Conservation (phyloP, 768 basidiomycete genomes). For the Clathrus columnatus region DNA sequence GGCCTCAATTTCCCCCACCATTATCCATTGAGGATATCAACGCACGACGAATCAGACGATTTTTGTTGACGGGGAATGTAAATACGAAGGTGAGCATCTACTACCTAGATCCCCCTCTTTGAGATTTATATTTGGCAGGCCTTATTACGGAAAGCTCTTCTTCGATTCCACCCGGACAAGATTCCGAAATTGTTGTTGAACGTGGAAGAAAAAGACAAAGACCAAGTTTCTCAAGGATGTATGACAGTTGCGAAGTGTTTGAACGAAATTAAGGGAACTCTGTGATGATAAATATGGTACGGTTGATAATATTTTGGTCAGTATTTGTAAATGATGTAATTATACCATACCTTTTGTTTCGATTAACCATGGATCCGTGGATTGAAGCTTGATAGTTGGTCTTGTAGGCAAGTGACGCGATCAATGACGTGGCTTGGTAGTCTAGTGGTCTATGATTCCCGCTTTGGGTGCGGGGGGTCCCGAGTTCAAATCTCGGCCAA, state of each 20-base stretch:
- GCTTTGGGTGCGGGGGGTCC: slow-evolving; percentile 13
- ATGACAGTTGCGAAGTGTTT: background rate
- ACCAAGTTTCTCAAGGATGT: background rate
- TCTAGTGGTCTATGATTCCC: slow-evolving; percentile 13
- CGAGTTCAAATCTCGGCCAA: slow-evolving; percentile 13
- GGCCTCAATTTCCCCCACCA: background rate
- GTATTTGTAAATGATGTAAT: background rate
- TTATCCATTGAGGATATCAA: background rate
- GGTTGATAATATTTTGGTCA: background rate
- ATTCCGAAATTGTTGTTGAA: background rate
- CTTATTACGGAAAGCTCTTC: background rate
- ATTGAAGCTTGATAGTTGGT: too few relatives aligned
- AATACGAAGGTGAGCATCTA: background rate
- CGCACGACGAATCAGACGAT: background rate
- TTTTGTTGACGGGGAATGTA: background rate
- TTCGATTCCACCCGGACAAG: background rate
- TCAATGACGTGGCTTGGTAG: slow-evolving; percentile 9
- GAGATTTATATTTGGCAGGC: background rate
- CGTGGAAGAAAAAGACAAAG: background rate
- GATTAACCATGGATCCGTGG: too few relatives aligned
- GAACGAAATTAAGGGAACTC: background rate
- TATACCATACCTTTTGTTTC: too few relatives aligned
- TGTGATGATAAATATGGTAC: background rate
- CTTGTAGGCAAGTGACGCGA: too few relatives aligned
- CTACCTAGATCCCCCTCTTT: background rate